Base-by-base conservation (phyloP, 179 eudicot species). In the Silene noctiflora region DNA sequence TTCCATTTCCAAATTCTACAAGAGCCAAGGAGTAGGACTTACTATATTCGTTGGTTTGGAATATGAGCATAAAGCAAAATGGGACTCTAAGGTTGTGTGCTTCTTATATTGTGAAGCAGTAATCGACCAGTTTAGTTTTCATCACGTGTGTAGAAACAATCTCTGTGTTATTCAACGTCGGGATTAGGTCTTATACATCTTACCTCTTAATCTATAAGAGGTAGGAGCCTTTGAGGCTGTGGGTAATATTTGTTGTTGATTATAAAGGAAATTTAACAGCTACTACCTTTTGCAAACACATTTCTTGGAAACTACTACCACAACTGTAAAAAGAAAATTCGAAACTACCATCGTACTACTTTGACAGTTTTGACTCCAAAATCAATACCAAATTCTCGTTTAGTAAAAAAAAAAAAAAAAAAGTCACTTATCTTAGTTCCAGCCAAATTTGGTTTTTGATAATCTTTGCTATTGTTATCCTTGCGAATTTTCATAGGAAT, bases 401-500 rank as follows among this genome's bases (percentile, higher is more conserved):
- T 48, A 11, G 13, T 48, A 48, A 48, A 48, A 48, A 46, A 51
- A 48, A 48, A 1, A 13, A 3, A 17, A 48, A 2, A 1, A 2
- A 27, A 31, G 7, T 35, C 46, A 7, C 2, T 51, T 51, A 14
- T 51, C 11, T 11, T 51, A 51, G 16, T 51, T 51, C n/a, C 11
- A 11, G 46, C 46, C 46, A 7, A 19, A 51, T 51, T 14, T 51
- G 4, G n/a, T 3, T 51, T 51, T 51, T 51, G 58, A 51, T 51
- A 0, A 51, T 12, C 56, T 51, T 12, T 56, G 44, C 66, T 60
- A 64, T 56, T 62, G 9, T 56, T 29, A 19, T 44, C 65, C 22
- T 77, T 75, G n/a, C 63, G 35, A 19, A 64, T 74, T 59, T 71
- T 67, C 65, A 29, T 48, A 94, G 96, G 88, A 86, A 71, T 75